These are phyloP conservation scores for Raphanus hybrid DNA, from an alignment of 441 rosid species.

Conservation along the genomic window DNA sequence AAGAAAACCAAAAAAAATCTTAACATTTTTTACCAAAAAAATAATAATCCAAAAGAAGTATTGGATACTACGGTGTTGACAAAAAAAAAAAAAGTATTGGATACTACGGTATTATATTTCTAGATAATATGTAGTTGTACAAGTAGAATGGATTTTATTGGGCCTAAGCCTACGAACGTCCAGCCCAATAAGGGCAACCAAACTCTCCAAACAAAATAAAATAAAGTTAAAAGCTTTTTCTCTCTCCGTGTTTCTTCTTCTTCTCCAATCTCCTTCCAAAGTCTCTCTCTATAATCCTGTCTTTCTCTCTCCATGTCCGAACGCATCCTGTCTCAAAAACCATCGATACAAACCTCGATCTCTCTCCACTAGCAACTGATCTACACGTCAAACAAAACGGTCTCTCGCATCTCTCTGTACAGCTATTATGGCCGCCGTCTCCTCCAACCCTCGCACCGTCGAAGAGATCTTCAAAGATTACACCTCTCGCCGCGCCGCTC, in stretches of 20 bases:
- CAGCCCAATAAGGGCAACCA: not conserved
- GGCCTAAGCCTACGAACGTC: too few species aligned
- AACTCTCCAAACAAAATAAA: not conserved
- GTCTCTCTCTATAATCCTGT: conserved; percentile 8
- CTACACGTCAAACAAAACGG: not conserved
- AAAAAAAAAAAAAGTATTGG: too few species aligned
- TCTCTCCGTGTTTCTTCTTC: conserved; percentile 1
- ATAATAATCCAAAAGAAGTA: too few species aligned
- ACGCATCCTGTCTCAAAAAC: conserved; percentile 39
- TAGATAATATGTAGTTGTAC: too few species aligned
- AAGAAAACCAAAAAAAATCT: too few species aligned
- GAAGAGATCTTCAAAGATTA: conserved; percentile 64
- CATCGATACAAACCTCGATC: conserved; percentile 37
- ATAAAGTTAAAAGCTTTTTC: not conserved
- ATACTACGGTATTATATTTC: too few species aligned
- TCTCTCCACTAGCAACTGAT: conserved; percentile 37
- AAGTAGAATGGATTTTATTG: too few species aligned
- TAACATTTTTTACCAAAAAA: too few species aligned
- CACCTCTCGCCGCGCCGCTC: conserved; percentile 51
- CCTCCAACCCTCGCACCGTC: conserved; percentile 56
- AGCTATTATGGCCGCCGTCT: conserved; percentile 43
- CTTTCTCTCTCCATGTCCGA: conserved; percentile 36
- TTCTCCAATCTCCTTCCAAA: conserved; percentile 23
- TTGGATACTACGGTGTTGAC: too few species aligned
- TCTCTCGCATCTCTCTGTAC: not conserved